Conservation (phyloP, 495 filamentous ascomycete genomes). For the Aspergillus mulundensis region DNA sequence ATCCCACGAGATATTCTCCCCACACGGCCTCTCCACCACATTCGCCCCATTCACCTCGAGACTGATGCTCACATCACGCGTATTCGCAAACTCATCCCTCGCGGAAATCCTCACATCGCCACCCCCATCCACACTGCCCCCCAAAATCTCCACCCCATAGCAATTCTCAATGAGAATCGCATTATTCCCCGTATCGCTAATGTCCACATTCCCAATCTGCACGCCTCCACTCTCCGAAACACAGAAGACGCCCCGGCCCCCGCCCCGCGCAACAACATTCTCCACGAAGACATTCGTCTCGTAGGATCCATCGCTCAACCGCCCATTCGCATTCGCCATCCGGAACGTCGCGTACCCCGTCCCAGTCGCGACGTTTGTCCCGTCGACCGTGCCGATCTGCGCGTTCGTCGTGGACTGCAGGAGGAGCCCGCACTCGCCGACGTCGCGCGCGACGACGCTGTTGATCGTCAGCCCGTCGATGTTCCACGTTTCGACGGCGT, state of each 20-base stretch:
- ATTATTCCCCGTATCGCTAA: slow-evolving; percentile 13
- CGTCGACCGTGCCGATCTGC: slow-evolving; percentile 11
- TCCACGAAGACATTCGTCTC: slow-evolving; percentile 13
- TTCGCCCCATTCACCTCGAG: slow-evolving; percentile 11
- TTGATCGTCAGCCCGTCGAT: slow-evolving; percentile 16
- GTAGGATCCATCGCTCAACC: slow-evolving; percentile 8
- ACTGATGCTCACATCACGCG: slow-evolving; percentile 6
- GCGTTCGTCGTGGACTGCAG: slow-evolving; percentile 14
- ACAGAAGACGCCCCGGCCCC: slow-evolving; percentile 16
- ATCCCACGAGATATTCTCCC: slow-evolving; percentile 15
- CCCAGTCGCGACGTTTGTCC: slow-evolving; percentile 13
- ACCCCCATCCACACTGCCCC: slow-evolving; percentile 10
- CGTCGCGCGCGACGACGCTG: slow-evolving; percentile 9
- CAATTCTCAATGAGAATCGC: slow-evolving; percentile 17
- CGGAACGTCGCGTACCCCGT: slow-evolving; percentile 14
- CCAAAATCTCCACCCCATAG: slow-evolving; percentile 12
- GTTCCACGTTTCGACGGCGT: slow-evolving; percentile 18
- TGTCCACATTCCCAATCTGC: slow-evolving; percentile 11
- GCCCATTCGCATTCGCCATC: slow-evolving; percentile 12
- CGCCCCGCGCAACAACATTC: slow-evolving; percentile 9
- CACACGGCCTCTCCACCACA: slow-evolving; percentile 13
- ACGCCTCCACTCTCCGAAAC: slow-evolving; percentile 11
- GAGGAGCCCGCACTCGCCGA: slow-evolving; percentile 14
- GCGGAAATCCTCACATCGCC: slow-evolving; percentile 10
- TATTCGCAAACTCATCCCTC: slow-evolving; percentile 11